A percentile compares a stretch with the other conserved stretches of the same genome.
Conservation (phyloP, 129 eudicot species). For the Lactuca sativa region DNA sequence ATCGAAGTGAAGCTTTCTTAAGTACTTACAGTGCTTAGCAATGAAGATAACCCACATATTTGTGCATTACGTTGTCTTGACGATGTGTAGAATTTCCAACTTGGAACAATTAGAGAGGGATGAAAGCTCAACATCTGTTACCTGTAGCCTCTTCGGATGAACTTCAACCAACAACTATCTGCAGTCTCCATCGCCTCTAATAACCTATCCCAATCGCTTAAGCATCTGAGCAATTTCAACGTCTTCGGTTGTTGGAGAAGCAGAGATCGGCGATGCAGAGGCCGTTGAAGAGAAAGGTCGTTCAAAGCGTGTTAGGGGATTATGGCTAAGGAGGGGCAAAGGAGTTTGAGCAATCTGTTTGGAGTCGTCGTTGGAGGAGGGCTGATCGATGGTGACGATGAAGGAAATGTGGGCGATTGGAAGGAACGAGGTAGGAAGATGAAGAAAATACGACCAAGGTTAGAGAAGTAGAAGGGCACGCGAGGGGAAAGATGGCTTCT, state of each 20-base stretch:
- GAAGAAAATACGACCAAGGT: too few relatives aligned
- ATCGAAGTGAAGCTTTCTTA: slow-evolving; percentile 19
- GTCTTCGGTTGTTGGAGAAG: slow-evolving; percentile 24
- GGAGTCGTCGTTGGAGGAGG: too few relatives aligned
- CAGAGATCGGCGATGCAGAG: too few relatives aligned
- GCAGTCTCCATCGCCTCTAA: slow-evolving; percentile 30
- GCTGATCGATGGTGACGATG: too few relatives aligned
- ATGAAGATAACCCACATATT: slow-evolving; percentile 1
- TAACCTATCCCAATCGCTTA: slow-evolving; percentile 43
- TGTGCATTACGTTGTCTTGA: background rate
- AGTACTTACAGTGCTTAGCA: slow-evolving; percentile 15
- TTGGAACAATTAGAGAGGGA: slow-evolving; percentile 18
- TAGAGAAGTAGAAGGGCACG: too few relatives aligned
- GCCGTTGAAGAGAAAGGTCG: background rate
- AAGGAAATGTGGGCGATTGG: too few relatives aligned
- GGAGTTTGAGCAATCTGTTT: too few relatives aligned
- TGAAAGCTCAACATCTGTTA: slow-evolving; percentile 16
- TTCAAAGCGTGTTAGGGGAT: too few relatives aligned
- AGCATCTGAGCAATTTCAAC: slow-evolving; percentile 31
- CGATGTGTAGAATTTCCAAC: slow-evolving; percentile 3
- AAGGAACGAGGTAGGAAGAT: too few relatives aligned
- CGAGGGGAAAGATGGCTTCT: too few relatives aligned
- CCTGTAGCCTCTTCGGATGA: background rate
- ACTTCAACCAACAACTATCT: slow-evolving; percentile 16
- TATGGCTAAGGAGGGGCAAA: too few relatives aligned